A percentile compares a stretch with the other conserved stretches of the same genome.
phyloP scores from a whole-genome alignment of 768 basidiomycete genomes.

The Naganishia randhawae region DNA sequence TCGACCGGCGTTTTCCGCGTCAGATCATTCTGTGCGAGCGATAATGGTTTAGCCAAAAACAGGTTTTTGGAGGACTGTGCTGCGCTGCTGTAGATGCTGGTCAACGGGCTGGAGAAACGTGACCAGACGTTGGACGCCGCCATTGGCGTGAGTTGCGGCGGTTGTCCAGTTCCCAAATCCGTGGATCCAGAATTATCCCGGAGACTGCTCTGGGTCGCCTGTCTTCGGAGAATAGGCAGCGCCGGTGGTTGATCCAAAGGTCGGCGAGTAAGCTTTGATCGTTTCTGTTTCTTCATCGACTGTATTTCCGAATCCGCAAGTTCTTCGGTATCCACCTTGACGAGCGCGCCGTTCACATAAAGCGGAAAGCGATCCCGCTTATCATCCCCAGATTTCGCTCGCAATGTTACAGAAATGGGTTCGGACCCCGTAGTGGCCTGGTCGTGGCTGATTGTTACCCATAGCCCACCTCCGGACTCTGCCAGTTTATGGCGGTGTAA shows the following conservation, averaged over 20 bases:
- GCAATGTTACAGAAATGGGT: conserved; percentile 67
- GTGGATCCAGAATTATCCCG: background rate
- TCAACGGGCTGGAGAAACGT: conserved; percentile 38
- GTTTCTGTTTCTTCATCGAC: conserved; percentile 72
- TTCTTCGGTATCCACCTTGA: conserved; percentile 82
- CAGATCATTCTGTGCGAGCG: background rate
- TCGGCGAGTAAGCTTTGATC: conserved; percentile 76
- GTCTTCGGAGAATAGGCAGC: conserved; percentile 40
- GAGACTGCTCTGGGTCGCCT: conserved; percentile 26
- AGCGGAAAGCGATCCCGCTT: conserved; percentile 76
- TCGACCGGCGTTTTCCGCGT: conserved; percentile 33
- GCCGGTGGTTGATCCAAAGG: conserved; percentile 79
- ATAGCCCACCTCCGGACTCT: conserved; percentile 78
- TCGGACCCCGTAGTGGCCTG: conserved; percentile 72
- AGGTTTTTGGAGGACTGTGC: conserved; percentile 39
- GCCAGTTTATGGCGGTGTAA: conserved; percentile 83
- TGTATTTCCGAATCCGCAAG: conserved; percentile 82
- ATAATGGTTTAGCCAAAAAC: conserved; percentile 14
- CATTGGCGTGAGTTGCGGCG: conserved; percentile 4
- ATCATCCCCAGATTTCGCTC: conserved; percentile 61
- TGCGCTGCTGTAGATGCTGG: conserved; percentile 41
- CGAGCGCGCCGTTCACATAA: conserved; percentile 81
- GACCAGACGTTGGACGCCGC: conserved; percentile 29
- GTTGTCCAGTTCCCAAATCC: background rate
- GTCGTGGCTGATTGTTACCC: conserved; percentile 88